Evolutionary conservation across 148 eudicot species (phyloP).

Genomic region (Mesembryanthemum crystallinum): DNA sequence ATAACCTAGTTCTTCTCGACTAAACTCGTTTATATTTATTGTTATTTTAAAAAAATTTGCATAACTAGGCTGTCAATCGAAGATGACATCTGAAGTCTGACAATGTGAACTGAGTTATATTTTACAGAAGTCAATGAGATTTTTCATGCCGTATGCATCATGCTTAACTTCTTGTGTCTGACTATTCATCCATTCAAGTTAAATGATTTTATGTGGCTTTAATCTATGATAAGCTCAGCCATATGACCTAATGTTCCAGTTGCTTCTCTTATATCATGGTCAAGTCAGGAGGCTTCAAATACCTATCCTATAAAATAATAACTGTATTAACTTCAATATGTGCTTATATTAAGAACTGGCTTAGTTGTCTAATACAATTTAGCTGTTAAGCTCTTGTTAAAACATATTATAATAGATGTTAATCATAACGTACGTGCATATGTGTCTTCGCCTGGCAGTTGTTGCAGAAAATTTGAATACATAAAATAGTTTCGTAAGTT

Average conservation of each 20-base stretch:
- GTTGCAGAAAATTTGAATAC: not conserved
- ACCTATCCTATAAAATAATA: not conserved
- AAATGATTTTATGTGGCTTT: not conserved
- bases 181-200: not conserved
- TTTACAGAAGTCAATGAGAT: not conserved
- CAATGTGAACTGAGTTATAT: not conserved
- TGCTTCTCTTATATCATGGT: not conserved
- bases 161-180: not conserved
- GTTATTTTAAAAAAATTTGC: not conserved
- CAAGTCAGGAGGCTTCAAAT: not conserved
- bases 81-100: slow-evolving; percentile 2
- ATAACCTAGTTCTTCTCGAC: not conserved
- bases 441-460: slow-evolving; percentile 26
- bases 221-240: not conserved
- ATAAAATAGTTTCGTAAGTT: not conserved
- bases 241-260: not conserved
- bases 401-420: not conserved
- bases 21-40: not conserved
- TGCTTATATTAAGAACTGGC: not conserved
- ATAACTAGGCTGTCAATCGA: slow-evolving; percentile 6
- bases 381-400: slow-evolving; percentile 12
- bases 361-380: slow-evolving; percentile 22
- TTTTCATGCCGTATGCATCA: not conserved
- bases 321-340: not conserved
- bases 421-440: slow-evolving; percentile 2